Evolutionary conservation across 345 rosid species (phyloP).

Genomic region (Ceriops decandra): DNA sequence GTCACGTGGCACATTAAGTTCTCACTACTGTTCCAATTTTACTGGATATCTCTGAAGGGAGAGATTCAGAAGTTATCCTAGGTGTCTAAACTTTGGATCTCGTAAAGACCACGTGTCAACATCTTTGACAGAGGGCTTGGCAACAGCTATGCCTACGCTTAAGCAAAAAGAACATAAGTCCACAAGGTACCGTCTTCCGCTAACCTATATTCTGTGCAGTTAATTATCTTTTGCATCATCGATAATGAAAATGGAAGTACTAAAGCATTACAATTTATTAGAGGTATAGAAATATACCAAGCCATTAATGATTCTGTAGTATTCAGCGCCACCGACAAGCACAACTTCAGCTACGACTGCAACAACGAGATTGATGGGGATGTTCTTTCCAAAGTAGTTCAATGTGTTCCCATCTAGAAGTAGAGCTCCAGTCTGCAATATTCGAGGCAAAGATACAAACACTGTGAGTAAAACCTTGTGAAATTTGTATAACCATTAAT

Average conservation of each 20-base stretch:
- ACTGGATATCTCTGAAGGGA: no score
- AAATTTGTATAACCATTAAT: background rate
- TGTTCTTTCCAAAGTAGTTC: conserved; percentile 87
- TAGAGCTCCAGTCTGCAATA: conserved; percentile 85
- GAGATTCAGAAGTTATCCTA: no score
- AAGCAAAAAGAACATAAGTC: no score
- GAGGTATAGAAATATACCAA: conserved; percentile 42
- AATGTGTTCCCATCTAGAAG: conserved; percentile 95
- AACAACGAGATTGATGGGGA: conserved; percentile 80
- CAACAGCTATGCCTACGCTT: no score
- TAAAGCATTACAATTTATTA: background rate
- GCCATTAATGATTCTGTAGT: conserved; percentile 89
- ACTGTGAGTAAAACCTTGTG: background rate
- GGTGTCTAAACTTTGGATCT: no score
- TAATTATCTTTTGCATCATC: background rate
- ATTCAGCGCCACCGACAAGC: conserved; percentile 97
- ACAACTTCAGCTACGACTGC: conserved; percentile 85
- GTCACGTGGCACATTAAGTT: background rate
- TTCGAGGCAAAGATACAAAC: background rate
- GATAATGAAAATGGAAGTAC: background rate
- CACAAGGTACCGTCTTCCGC: no score
- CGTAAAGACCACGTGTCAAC: no score
- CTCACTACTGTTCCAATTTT: no score
- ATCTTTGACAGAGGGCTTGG: no score
- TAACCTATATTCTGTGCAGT: background rate